Percentiles rank a stretch among this genome's conserved stretches.
phyloP scores from a whole-genome alignment of 2,329 filamentous ascomycete genomes.

The Exophiala sp. region DNA sequence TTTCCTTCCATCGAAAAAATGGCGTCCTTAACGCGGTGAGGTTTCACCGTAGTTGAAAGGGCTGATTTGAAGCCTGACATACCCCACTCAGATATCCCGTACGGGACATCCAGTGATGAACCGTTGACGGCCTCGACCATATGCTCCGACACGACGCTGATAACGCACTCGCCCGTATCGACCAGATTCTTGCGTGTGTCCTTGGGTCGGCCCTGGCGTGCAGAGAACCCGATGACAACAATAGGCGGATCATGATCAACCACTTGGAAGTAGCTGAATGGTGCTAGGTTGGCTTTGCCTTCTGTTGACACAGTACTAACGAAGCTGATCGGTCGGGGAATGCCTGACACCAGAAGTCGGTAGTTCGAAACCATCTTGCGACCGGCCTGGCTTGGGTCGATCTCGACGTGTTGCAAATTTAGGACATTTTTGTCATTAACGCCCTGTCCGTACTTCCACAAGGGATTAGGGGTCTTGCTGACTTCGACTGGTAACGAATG shows the following conservation, averaged over 20 bases:
- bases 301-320: slow-evolving; percentile 57
- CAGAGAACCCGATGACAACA: slow-evolving; percentile 63
- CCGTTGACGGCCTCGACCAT: slow-evolving; percentile 84
- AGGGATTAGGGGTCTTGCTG: not conserved
- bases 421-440: slow-evolving; percentile 28
- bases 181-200: slow-evolving; percentile 73
- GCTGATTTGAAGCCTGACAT: slow-evolving; percentile 71
- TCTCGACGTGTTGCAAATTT: slow-evolving; percentile 11
- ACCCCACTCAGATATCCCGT: slow-evolving; percentile 69
- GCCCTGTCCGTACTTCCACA: slow-evolving; percentile 1
- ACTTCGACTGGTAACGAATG: slow-evolving; percentile 30
- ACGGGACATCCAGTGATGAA: slow-evolving; percentile 71
- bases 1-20: slow-evolving; percentile 78
- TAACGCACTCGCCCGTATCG: slow-evolving; percentile 69
- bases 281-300: slow-evolving; percentile 74
- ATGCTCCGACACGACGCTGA: slow-evolving; percentile 83
- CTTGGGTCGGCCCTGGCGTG: slow-evolving; percentile 68
- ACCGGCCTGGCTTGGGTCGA: slow-evolving; percentile 66
- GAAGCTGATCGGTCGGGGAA: slow-evolving; percentile 76
- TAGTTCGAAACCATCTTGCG: slow-evolving; percentile 73
- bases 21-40: slow-evolving; percentile 73
- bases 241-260: slow-evolving; percentile 82
- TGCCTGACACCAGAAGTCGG: slow-evolving; percentile 79
- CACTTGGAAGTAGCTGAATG: slow-evolving; percentile 81
- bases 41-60: slow-evolving; percentile 61